Evolutionary conservation across 345 rosid genomes (phyloP).

Genomic region (Schrenkiella parvula): DNA sequence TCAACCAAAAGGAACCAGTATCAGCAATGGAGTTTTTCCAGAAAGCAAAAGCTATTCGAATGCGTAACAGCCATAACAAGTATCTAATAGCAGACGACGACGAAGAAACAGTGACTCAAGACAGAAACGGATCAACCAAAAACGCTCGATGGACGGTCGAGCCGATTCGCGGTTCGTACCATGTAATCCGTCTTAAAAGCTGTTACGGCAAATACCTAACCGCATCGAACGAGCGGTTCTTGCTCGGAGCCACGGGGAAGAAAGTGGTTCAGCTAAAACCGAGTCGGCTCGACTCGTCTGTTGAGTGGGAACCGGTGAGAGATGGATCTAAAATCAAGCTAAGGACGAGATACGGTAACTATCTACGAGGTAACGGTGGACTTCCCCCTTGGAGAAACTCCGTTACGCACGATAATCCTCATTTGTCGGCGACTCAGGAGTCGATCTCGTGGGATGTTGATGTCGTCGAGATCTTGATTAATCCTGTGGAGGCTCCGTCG

Average conservation of each 20-base stretch:
- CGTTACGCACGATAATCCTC: constrained; percentile 69
- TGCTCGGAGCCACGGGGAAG: constrained; percentile 72
- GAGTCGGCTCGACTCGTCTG: constrained; percentile 47
- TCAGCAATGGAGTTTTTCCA: constrained; percentile 72
- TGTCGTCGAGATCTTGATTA: constrained; percentile 46
- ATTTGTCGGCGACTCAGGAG: constrained; percentile 55
- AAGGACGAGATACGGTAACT: constrained; percentile 53
- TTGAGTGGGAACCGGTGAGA: constrained; percentile 78
- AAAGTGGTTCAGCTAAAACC: constrained; percentile 61
- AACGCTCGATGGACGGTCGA: constrained; percentile 75
- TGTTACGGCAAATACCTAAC: constrained; percentile 72
- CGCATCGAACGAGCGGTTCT: constrained; percentile 71
- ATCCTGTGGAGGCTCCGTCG: not conserved
- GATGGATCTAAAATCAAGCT: constrained; percentile 54
- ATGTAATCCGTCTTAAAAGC: constrained; percentile 62
- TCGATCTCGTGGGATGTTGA: constrained; percentile 76
- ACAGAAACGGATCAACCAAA: constrained; percentile 56
- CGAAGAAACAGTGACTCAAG: constrained; percentile 62
- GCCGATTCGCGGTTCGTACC: constrained; percentile 41
- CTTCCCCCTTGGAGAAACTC: constrained; percentile 81
- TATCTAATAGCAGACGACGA: constrained; percentile 68
- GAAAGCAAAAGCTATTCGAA: constrained; percentile 68
- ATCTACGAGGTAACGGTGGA: constrained; percentile 67
- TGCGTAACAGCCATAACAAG: constrained; percentile 75
- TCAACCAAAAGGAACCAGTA: constrained; percentile 3